Conservation (phyloP, 805 yeast species). For the Saccharomycopsis sp. region DNA sequence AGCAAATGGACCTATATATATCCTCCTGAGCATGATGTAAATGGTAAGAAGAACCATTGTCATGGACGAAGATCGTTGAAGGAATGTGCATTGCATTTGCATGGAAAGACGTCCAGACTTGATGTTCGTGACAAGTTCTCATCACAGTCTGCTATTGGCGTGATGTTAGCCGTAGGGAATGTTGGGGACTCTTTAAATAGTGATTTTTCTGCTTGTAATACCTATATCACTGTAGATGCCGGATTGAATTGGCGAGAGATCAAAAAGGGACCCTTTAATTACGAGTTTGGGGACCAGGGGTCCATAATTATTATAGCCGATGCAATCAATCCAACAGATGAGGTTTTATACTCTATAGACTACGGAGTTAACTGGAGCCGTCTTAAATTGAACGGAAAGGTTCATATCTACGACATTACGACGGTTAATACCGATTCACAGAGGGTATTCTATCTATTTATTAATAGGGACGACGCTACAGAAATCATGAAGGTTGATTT, state of each 20-base stretch:
- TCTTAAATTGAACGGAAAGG: constrained; percentile 48
- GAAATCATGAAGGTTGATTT: constrained; percentile 52
- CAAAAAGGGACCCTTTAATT: constrained; percentile 65
- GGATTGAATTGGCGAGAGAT: constrained; percentile 85
- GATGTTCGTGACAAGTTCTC: constrained; percentile 80
- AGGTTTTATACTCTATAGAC: constrained; percentile 61
- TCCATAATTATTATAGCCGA: constrained; percentile 70
- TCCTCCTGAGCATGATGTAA: constrained; percentile 63
- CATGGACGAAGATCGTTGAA: constrained; percentile 37
- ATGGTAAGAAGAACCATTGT: constrained; percentile 53
- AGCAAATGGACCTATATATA: constrained; percentile 67
- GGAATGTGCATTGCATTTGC: constrained; percentile 75
- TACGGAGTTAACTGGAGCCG: constrained; percentile 74
- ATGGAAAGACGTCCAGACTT: constrained; percentile 79
- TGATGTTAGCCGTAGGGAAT: constrained; percentile 82
- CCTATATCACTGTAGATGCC: constrained; percentile 78
- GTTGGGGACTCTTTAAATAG: constrained; percentile 57
- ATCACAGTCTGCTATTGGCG: constrained; percentile 84
- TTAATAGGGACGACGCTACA: constrained; percentile 26
- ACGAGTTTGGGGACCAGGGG: constrained; percentile 98
- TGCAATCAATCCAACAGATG: constrained; percentile 50
- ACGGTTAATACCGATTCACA: background rate
- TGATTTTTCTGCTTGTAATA: constrained; percentile 47
- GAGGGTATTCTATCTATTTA: background rate
- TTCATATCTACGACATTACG: constrained; percentile 41